Evolutionary conservation across 306 rosid species (phyloP), one percentile per base, ranked within the genome.

Genomic region (Coriaria nepalensis): DNA sequence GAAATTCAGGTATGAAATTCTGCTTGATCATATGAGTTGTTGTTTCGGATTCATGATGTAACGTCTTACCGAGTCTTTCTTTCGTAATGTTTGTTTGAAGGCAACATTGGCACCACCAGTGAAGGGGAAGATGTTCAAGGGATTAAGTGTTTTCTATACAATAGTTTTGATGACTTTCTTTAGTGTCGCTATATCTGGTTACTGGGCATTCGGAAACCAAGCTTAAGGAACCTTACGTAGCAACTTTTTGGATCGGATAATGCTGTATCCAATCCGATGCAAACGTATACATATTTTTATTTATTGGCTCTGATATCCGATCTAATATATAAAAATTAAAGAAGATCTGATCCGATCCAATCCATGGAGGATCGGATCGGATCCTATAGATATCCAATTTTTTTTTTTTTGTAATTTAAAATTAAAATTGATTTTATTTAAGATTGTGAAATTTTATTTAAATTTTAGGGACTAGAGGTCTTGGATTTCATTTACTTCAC

Each of bases 51-150:
- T 45, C 36, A 10, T 2, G 8, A 10, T 47, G 36, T 29, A 8
- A 9, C 34, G 14, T 29, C 2, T 7, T 15, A 7, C 5, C 8
- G 35, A 14, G 9, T 29, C 13, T 5, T 43, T 35, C 33, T 43
- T 7, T 4, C 9, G 6, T 43, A 43, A 6, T 15, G 20, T 6
- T 43, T 1, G n/a, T 6, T 11, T 33, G 15, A 57, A 87, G 94
- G 96, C 93, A 36, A 87, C 96, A 43, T 9, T 83, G 29, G 87
- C 88, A 9, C 75, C 94, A 13, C 93, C 88, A 0, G 83, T 81
- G 6, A 78, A 76, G 65, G 94, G 94, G 55, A 83, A 83, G 71
- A 87, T 87, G 96, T 73, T 87, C 68, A 80, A 83, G 68, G 93
- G 78, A 37, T 64, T 83, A 2, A 46, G 66, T 14, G 50, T 83